Evolutionary conservation across 768 basidiomycete genomes (phyloP), one percentile per base, ranked within the genome.

Genomic region (Panaeolus papilionaceus): DNA sequence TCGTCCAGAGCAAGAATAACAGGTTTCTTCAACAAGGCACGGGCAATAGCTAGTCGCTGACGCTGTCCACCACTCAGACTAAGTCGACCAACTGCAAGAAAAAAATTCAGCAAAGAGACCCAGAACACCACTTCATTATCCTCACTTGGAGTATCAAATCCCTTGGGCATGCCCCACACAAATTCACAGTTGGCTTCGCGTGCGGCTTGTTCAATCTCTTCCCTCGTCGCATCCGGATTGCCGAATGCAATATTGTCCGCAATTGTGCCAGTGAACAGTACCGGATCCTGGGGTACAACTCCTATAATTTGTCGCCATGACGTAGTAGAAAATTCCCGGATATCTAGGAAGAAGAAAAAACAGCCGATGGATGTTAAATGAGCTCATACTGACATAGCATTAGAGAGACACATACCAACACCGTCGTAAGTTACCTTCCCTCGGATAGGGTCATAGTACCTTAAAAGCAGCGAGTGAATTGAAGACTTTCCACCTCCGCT

Each of bases 401-500:
- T 20, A 49, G 69, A 18, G 33, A 18, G 33, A n/a, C 14, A 69
- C 83, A 37, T 66, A 93, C 94, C 94, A 84, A 92, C 88, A 0
- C 93, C 93, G 74, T 96, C 92, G 71, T 91, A 96, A 0, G 92
- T 92, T 33, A 97, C 87, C 69, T 85, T 90, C 2, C 95, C 95
- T 54, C 84, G 81, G n/a, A 89, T 82, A 1, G 95, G 95, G 70
- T 96, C 95, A 74, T 97, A 97, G 80, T 95, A 97, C 66, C 95
- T 84, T 69, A 95, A 80, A 61, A 97, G 84, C 20, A 99, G 84
- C 11, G 93, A 91, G 73, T 96, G 95, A 39, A 97, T 84, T 3
- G 94, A 96, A 7, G 93, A 95, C 81, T 99, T 99, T 64, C 97
- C 97, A 65, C 94, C 91, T 8, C 97, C 97, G 72, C 95, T 96